A percentile compares a stretch with the other conserved stretches of the same genome.
Conservation (phyloP, 257 asterid genomes). For the Leptodermis oblonga region DNA sequence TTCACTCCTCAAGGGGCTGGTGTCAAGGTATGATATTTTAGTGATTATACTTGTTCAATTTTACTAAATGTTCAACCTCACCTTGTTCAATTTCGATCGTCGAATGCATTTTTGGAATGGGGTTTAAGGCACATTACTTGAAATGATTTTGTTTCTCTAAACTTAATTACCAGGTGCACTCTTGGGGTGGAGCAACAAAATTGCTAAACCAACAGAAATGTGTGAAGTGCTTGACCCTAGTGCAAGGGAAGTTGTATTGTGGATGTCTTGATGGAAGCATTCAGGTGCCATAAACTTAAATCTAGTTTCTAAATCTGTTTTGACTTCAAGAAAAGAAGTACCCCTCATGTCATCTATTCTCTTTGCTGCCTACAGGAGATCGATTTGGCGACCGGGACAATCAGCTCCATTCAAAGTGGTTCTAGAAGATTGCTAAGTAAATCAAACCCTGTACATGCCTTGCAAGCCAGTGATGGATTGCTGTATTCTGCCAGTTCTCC, state of each 20-base stretch:
- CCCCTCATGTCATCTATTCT: background rate
- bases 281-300: conserved; percentile 47
- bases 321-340: background rate
- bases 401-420: conserved; percentile 61
- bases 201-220: conserved; percentile 56
- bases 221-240: conserved; percentile 55
- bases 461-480: conserved; percentile 61
- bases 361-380: conserved; percentile 42
- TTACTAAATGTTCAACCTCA: background rate
- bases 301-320: background rate
- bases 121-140: background rate
- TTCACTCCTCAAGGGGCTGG: conserved; percentile 84
- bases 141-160: background rate
- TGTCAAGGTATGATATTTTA: conserved; percentile 45
- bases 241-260: conserved; percentile 66
- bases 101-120: background rate
- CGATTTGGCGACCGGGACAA: conserved; percentile 66
- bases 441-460: conserved; percentile 53
- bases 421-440: conserved; percentile 62
- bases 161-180: conserved; percentile 43
- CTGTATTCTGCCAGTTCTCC: conserved; percentile 62
- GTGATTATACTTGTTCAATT: background rate
- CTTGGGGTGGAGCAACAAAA: conserved; percentile 65
- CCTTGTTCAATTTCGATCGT: background rate
- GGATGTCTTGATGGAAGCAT: conserved; percentile 81